phyloP scores from a whole-genome alignment of 2,329 filamentous ascomycete genomes.

The Alternaria metachromatica region DNA sequence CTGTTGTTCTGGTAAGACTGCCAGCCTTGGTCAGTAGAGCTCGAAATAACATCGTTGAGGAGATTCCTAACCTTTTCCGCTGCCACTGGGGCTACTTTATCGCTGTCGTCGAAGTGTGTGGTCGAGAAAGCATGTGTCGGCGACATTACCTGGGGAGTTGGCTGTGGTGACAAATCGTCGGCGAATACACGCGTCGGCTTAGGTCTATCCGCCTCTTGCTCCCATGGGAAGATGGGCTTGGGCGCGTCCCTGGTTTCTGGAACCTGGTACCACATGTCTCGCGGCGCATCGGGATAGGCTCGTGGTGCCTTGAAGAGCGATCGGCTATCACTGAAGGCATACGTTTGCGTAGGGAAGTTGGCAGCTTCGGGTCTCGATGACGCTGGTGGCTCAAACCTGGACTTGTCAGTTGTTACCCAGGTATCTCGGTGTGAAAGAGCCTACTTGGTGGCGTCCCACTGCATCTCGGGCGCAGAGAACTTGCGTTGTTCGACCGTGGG shows the following conservation, averaged over 20 bases:
- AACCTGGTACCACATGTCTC: slow-evolving; percentile 86
- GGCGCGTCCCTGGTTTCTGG: slow-evolving; percentile 66
- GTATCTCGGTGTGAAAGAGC: slow-evolving; percentile 22
- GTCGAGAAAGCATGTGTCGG: slow-evolving; percentile 39
- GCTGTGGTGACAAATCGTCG: slow-evolving; percentile 56
- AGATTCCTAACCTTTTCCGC: slow-evolving; percentile 17
- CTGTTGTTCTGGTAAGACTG: slow-evolving; percentile 69
- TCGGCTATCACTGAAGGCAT: slow-evolving; percentile 81
- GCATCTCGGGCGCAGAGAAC: slow-evolving; percentile 64
- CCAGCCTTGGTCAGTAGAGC: slow-evolving; percentile 66
- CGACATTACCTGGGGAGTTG: slow-evolving; percentile 42
- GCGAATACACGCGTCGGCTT: slow-evolving; percentile 71
- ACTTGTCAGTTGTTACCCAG: slow-evolving; percentile 10
- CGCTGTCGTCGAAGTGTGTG: slow-evolving; percentile 35
- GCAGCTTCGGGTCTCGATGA: slow-evolving; percentile 82
- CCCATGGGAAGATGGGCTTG: slow-evolving; percentile 89
- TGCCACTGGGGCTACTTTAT: slow-evolving; percentile 13
- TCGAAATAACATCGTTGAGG: slow-evolving; percentile 10
- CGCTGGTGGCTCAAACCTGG: slow-evolving; percentile 57
- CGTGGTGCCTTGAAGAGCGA: slow-evolving; percentile 77
- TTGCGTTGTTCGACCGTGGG: slow-evolving; percentile 56
- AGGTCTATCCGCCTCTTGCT: slow-evolving; percentile 68
- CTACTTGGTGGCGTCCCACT: slow-evolving; percentile 69
- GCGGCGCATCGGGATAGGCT: slow-evolving; percentile 81
- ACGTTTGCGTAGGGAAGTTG: slow-evolving; percentile 79